Conservation (phyloP, 2,329 filamentous ascomycete genomes). For the Seiridium unicorne region DNA sequence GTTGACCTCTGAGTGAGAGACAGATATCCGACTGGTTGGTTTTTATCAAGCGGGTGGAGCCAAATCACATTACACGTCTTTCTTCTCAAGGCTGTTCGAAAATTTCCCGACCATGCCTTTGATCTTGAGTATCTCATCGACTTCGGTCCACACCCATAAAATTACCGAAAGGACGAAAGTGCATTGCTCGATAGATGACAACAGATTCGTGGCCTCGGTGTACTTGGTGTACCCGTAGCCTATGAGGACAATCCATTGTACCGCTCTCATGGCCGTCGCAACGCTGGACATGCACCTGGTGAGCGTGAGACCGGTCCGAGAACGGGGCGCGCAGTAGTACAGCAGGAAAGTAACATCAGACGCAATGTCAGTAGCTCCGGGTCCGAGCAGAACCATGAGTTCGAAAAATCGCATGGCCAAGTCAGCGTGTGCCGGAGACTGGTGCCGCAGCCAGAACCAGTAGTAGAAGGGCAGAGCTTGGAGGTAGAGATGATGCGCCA, state of each 20-base stretch:
- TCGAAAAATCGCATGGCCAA: not conserved
- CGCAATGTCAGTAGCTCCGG: not conserved
- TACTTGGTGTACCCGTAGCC: not conserved
- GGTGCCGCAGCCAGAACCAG: conserved; percentile 2
- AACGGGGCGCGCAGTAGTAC: not conserved
- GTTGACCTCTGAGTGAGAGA: too few species aligned
- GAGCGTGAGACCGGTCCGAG: not conserved
- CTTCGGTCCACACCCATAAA: conserved; percentile 1
- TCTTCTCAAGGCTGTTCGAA: not conserved
- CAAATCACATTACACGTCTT: not conserved
- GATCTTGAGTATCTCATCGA: conserved; percentile 3
- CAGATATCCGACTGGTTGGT: too few species aligned
- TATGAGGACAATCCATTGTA: not conserved
- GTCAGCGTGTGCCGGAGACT: not conserved
- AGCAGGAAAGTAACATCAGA: conserved; percentile 1
- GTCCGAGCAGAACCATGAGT: not conserved
- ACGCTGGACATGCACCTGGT: not conserved
- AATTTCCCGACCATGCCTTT: conserved; percentile 3
- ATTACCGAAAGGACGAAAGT: not conserved
- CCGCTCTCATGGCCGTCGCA: not conserved
- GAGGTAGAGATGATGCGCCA: not conserved
- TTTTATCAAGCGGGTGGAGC: too few species aligned
- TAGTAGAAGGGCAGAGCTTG: not conserved
- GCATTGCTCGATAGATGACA: not conserved
- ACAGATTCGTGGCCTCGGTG: not conserved